Evolutionary conservation across 495 filamentous ascomycete species (phyloP), one percentile per base, ranked within the genome.

Genomic region (Clavariopsis aquatica): DNA sequence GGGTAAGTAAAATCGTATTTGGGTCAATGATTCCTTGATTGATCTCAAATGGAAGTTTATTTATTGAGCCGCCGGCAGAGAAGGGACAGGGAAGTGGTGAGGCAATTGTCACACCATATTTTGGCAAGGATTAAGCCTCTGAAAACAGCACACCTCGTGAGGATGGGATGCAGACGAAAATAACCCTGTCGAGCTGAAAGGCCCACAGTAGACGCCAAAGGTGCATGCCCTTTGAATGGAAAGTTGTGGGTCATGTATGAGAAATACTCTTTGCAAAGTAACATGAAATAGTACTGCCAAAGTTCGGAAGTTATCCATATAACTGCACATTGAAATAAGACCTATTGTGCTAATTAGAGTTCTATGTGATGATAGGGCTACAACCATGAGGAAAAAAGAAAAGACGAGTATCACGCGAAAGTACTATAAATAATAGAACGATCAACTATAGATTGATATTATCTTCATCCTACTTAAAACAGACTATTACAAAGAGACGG

Each of bases 401-500:
- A 34, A 34, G 38, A 3, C 38, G n/a, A 43, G 13, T n/a, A 2
- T 2, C 12, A 43, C 38, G 38, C 38, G 9, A 43, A 51, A 51
- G 20, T 22, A 51, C 26, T 22, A 43, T 7, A 17, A 43, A 43
- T 17, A 17, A 17, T 31, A 28, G 19, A 31, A 31, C 3, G 23
- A 12, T 28, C 51, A 53, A 53, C 23, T 19, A 53, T 28, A 53
- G 24, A 28, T 53, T 28, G 51, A 7, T 29, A 31, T 53, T 53
- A 53, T 31, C 10, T 31, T 53, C 51, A 31, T 53, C 51, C 17
- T 53, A 53, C 51, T 53, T 29, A 53, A 53, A 53, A 53, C 51
- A 53, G 23, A 19, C 20, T 31, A 53, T 31, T 53, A 53, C 51
- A 53, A 53, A 53, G 23, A 53, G 17, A 28, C 51, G 51, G 51